Evolutionary conservation across 78 protist species (phyloP).

Genomic region (Emiliania huxleyi): DNA sequence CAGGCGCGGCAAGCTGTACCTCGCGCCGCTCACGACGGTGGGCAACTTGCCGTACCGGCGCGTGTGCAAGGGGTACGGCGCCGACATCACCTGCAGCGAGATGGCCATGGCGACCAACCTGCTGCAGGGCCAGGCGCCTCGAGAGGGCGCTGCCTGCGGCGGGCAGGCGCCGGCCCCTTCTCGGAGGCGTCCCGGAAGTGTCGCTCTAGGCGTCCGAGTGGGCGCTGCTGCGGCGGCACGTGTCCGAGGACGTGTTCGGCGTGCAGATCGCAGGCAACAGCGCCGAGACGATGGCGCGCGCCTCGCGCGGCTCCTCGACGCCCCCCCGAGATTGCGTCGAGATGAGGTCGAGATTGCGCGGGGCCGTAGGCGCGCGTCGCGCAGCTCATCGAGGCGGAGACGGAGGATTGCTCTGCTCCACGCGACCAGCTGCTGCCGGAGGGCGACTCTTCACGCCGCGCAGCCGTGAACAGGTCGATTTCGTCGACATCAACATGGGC

Average conservation of each 20-base stretch:
- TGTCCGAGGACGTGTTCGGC: slow-evolving; percentile 90
- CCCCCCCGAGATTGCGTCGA: no score
- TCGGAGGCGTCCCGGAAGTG: no score
- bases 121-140: slow-evolving; percentile 8
- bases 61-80: background rate
- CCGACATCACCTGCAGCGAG: slow-evolving; percentile 34
- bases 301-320: no score
- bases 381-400: background rate
- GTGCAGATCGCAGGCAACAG: slow-evolving; percentile 83
- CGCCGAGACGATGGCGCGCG: slow-evolving; percentile 36
- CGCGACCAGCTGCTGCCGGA: no score
- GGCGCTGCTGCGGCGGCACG: slow-evolving; percentile 34
- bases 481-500: slow-evolving; percentile 89
- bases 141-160: no score
- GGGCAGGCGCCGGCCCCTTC: no score
- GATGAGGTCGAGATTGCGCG: no score
- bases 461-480: slow-evolving; percentile 61
- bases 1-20: slow-evolving; percentile 65
- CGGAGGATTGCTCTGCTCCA: no score
- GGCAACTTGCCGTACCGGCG: slow-evolving; percentile 97
- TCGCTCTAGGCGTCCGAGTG: slow-evolving; percentile 19
- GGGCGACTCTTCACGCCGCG: no score
- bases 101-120: slow-evolving; percentile 26
- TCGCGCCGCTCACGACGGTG: slow-evolving; percentile 98
- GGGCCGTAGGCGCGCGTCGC: background rate